These are phyloP conservation scores for Calocybe gambosa DNA, from an alignment of 1,284 basidiomycete species.

Conservation along the genomic window DNA sequence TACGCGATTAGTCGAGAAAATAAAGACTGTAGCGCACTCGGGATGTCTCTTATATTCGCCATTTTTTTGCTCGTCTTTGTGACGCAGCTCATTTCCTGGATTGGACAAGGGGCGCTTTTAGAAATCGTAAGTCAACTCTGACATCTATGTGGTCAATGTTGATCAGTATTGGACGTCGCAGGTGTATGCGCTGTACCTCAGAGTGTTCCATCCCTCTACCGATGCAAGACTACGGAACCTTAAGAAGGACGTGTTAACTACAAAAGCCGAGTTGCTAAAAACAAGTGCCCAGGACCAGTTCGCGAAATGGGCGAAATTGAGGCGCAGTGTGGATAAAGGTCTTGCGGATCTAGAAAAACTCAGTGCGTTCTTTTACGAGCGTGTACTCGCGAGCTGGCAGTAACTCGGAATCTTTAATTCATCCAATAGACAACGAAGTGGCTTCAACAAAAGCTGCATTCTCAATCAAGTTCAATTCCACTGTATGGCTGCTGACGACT, in stretches of 20 bases:
- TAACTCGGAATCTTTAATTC: constrained; percentile 5
- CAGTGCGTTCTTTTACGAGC: constrained; percentile 51
- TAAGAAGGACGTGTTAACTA: constrained; percentile 70
- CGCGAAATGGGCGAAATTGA: constrained; percentile 95
- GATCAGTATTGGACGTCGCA: constrained; percentile 23
- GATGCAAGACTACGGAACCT: constrained; percentile 58
- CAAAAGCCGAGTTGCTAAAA: constrained; percentile 81
- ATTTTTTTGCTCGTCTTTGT: constrained; percentile 79
- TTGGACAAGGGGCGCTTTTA: constrained; percentile 78
- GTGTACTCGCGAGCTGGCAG: not conserved
- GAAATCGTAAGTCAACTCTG: constrained; percentile 54
- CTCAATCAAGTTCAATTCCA: constrained; percentile 64
- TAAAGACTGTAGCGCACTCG: not conserved
- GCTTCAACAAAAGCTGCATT: constrained; percentile 63
- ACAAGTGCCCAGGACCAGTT: constrained; percentile 98
- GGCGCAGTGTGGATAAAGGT: constrained; percentile 88
- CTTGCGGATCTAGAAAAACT: constrained; percentile 90
- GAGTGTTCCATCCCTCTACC: constrained; percentile 53
- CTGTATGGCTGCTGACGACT: constrained; percentile 79
- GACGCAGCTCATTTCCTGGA: constrained; percentile 80
- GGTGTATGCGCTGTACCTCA: constrained; percentile 67
- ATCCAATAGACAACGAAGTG: constrained; percentile 59
- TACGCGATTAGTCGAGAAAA: constrained; percentile 7
- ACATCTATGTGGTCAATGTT: constrained; percentile 1
- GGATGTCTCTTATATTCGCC: constrained; percentile 72